Evolutionary conservation across 1,284 basidiomycete genomes (phyloP), one percentile per base, ranked within the genome.

Genomic region (Chalciporus sp.): DNA sequence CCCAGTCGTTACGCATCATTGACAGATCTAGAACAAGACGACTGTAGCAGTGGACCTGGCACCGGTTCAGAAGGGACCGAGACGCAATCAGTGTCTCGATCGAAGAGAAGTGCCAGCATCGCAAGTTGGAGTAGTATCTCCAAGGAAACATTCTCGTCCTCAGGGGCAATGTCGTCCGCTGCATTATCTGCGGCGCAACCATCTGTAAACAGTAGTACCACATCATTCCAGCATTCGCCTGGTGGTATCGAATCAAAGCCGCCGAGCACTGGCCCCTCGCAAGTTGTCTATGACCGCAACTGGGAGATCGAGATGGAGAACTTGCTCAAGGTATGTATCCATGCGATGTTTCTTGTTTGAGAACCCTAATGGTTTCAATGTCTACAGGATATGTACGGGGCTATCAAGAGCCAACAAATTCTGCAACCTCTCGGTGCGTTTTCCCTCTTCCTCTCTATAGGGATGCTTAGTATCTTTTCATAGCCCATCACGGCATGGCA

Each of bases 381-480:
- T 45, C 40, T 26, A n/a, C 55, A 95, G 89, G 96, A 99, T 65
- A 97, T 99, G 78, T 99, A 95, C 76, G 82, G 81, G 56, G 88
- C 94, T 11, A 88, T 98, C 72, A 95, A 95, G 74, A 82, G 77
- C 43, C 92, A 95, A 61, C 92, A 95, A 62, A 97, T 99, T 58
- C 74, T 96, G 47, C 90, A 97, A 58, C 94, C 94, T 42, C 72
- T 83, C 20, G 79, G 72, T 50, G 74, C 76, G 58, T 69, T 69
- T 55, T 61, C 74, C 11, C 56, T 62, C 46, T 73, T 72, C 23
- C 74, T 82, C 37, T 67, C 35, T 7, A 37, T 5, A 37, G n/a
- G 4, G n/a, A 17, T 17, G n/a, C 17, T 37, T 3, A 37, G 35
- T 37, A 78, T 10, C 78, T 10, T 86, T 83, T 77, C 5, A 67